Evolutionary conservation across 768 basidiomycete species (phyloP).

Genomic region (Vararia minispora): DNA sequence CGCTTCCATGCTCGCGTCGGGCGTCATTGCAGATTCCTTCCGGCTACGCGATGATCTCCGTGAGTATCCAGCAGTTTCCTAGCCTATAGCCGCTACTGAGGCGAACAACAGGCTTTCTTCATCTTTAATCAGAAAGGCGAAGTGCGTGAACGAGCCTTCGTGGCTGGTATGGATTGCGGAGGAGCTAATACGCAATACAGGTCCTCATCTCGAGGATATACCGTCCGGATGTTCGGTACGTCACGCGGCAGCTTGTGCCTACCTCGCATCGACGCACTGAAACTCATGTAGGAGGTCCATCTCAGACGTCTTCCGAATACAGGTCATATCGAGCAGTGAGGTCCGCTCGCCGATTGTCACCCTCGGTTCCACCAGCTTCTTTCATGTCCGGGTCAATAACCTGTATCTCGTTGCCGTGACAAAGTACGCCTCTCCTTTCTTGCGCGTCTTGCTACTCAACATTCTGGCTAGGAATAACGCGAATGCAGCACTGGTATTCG

Average conservation of each 20-base stretch:
- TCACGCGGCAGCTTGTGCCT: not conserved
- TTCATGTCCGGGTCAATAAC: conserved; percentile 93
- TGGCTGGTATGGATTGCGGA: too few relatives aligned
- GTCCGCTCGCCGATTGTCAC: conserved; percentile 97
- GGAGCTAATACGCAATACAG: too few relatives aligned
- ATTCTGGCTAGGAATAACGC: conserved; percentile 66
- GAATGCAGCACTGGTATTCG: conserved; percentile 95
- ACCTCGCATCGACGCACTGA: not conserved
- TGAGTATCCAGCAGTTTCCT: conserved; percentile 18
- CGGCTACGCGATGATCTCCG: conserved; percentile 50
- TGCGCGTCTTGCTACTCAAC: not conserved
- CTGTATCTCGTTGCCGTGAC: conserved; percentile 94
- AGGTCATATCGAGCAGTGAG: conserved; percentile 96
- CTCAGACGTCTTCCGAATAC: conserved; percentile 96
- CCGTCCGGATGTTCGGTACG: conserved; percentile 91
- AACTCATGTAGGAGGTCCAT: conserved; percentile 73
- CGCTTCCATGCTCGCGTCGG: too few relatives aligned
- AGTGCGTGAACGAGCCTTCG: conserved; percentile 37
- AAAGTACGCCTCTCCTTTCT: conserved; percentile 46
- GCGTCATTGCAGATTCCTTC: too few relatives aligned
- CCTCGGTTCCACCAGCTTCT: conserved; percentile 96
- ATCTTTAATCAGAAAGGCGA: conserved; percentile 99
- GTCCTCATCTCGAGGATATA: conserved; percentile 95
- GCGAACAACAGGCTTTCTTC: conserved; percentile 86
- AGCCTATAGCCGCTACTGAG: conserved; percentile 7